Base-by-base conservation (phyloP, 225 moss, liverwort and hornwort species). In the Physcomitrellopsis africana region DNA sequence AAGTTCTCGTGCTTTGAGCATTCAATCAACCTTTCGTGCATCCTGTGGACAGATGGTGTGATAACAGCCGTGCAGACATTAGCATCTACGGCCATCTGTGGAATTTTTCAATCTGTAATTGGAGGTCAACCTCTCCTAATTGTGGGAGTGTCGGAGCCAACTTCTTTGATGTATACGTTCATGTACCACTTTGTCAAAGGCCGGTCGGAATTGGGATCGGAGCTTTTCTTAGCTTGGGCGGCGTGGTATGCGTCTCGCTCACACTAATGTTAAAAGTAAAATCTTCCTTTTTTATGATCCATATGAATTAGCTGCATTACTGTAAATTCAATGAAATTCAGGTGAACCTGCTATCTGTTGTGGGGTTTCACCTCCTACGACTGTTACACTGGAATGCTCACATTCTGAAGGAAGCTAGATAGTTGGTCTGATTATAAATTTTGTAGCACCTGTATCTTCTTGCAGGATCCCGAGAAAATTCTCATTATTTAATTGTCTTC, bases 101-200 rank as follows among this genome's bases (percentile, higher is more conserved):
- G 95, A n/a, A 54, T 92, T 14, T 15, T 93, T 70, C 95, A 96
- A 37, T 81, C 90, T 9, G 0, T 90, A 0, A 41, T 93, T 2
- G 95, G 95, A 79, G 93, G 95, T 19, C 95, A 96, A 27, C 93
- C 95, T 17, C 80, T 96, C 43, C 78, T 96, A 14, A 73, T 96
- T 9, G 90, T 96, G 51, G 93, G 95, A 16, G 86, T 96, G 1
- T 93, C 93, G 2, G 93, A 96, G 77, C 95, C 95, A 23, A 96
- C 93, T 11, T 86, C 93, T 10, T 54, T 93, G 63, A 86, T 96
- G 83, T 96, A 87, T 66, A 90, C 80, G 15, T 96, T 85, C 61
- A 77, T 96, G 93, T 93, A 86, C 64, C 87, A 74, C 22, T 96
- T 82, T 16, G 86, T 67, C 23, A 91, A 89, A 65, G 62, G 44